Base-by-base conservation (phyloP, 306 rosid genomes). In the Quercus wislizeni region DNA sequence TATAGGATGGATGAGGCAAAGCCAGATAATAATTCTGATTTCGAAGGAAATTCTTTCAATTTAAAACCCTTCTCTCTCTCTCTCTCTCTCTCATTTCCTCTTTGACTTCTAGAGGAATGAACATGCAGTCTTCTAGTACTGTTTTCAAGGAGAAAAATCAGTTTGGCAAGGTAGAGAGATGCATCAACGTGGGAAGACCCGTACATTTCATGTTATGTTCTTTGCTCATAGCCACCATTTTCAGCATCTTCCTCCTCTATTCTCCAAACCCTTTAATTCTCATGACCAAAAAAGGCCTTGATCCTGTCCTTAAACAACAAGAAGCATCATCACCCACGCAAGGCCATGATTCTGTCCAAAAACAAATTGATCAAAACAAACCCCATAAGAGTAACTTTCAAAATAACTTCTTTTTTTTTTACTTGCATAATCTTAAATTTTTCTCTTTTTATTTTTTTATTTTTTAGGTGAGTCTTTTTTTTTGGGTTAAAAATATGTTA, bases 191-290 rank as follows among this genome's bases (percentile, higher is more conserved):
- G 74, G 79, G 78, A n/a, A 85, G 68, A 56, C 43, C 80, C 2
- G 65, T 76, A 0, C 93, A 93, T 76, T 87, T 87, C 55, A 43
- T 88, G 69, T 72, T 93, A 33, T 33, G 82, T 5, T 78, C 86
- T 78, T 46, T 95, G 23, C 85, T 78, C 55, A 21, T 83, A 7
- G 86, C 83, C 76, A 76, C 86, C 69, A 15, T 91, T 83, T 83
- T 89, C 59, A 69, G 83, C 68, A 62, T 89, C 73, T 86, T 83
- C 87, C 62, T 88, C 31, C 74, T 89, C 68, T 65, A 71, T 79
- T 70, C 90, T 69, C 91, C 97, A 15, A 80, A 80, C 85, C 82
- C 91, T 81, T 72, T 85, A 23, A n/a, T 55, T 13, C 41, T 84
- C 55, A 3, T 55, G 0, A 83, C 86, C 20, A 58, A 89, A 27